phyloP scores from a whole-genome alignment of 2,329 filamentous ascomycete species.

The Claviceps quebecensis region DNA sequence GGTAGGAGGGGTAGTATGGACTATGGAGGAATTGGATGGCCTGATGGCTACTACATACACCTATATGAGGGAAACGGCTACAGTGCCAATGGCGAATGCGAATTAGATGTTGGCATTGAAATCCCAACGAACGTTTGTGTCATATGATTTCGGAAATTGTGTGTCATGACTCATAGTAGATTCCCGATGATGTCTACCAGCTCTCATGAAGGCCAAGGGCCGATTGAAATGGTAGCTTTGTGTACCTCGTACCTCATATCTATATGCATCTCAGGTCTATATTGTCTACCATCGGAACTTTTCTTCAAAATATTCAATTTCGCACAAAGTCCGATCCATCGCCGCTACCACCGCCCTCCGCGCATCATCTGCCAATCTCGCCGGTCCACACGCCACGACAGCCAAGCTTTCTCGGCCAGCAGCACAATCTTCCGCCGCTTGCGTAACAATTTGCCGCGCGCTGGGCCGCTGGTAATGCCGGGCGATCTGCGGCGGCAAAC shows the following conservation, averaged over 20 bases:
- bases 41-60: too few relatives aligned
- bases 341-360: conserved; percentile 20
- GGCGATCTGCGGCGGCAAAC: conserved; percentile 9
- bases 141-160: too few relatives aligned
- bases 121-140: too few relatives aligned
- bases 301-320: conserved; percentile 9
- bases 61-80: too few relatives aligned
- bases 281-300: conserved; percentile 7
- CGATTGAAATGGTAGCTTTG: too few relatives aligned
- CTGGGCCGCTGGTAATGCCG: conserved; percentile 19
- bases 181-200: too few relatives aligned
- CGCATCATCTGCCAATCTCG: conserved; percentile 29
- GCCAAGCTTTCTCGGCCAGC: conserved; percentile 18
- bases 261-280: neutral
- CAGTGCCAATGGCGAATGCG: too few relatives aligned
- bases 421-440: conserved; percentile 10
- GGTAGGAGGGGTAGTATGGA: too few relatives aligned
- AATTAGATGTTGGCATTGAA: too few relatives aligned
- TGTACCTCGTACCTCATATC: neutral
- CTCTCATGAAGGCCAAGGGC: too few relatives aligned
- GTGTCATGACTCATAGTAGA: too few relatives aligned
- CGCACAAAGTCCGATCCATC: conserved; percentile 13
- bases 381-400: conserved; percentile 30
- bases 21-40: too few relatives aligned
- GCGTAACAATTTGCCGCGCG: conserved; percentile 17